Evolutionary conservation across 1,284 basidiomycete species (phyloP), one percentile per base, ranked within the genome.

Genomic region (Leucoagaricus sp.): DNA sequence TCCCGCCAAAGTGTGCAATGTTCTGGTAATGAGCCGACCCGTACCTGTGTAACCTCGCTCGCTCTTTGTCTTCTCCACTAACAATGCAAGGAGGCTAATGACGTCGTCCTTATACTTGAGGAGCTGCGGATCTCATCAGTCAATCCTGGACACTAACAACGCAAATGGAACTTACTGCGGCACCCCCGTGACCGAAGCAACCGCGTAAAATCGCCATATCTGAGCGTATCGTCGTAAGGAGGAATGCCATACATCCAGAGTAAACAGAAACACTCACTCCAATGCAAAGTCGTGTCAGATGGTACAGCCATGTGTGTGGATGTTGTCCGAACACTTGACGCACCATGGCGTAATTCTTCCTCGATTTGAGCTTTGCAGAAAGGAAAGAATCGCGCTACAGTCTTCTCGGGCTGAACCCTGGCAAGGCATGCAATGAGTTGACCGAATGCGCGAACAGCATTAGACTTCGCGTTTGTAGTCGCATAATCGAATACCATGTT

Each of bases 271-370:
- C 49, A 74, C 91, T 69, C 66, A 92, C 91, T 95, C 94, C 96
- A 98, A 70, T 98, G 95, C 52, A 99, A 76, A 1, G 93, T 90
- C 1, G 94, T 95, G 66, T 99, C 96, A 5, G 92, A 92, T 3
- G 93, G 86, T 1, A 93, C 80, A 0, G 93, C 90, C 17, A 85
- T 82, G 61, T 89, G 85, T 5, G 86, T 86, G 0, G 94, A 95
- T 1, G 95, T 98, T 7, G 94, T 98, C 28, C 94, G 81, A 33
- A 89, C 80, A 58, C 91, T 93, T n/a, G 94, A 96, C 0, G 97
- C 96, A 1, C 97, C 97, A 60, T 94, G 86, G 61, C 86, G 90
- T 47, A 99, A 74, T 70, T 99, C 96, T 49, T 87, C 83, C 59
- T 88, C 83, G 55, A 98, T 94, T 65, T 93, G 89, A n/a, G 77